Evolutionary conservation across 257 asterid species (phyloP).

Genomic region (Leptodermis oblonga): DNA sequence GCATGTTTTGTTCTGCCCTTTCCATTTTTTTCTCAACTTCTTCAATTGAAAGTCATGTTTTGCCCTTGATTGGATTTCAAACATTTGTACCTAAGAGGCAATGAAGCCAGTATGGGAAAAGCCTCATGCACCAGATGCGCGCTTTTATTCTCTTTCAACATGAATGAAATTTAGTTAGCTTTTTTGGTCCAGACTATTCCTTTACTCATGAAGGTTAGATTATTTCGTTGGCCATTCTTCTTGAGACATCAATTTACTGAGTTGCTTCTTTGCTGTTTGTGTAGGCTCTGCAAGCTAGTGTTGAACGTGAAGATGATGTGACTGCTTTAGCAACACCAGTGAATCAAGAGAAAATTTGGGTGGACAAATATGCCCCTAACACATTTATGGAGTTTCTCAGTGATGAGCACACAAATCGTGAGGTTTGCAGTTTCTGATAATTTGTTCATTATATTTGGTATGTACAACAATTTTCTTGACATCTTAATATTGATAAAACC

Average conservation of each 20-base stretch:
- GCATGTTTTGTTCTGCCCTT: too few species aligned
- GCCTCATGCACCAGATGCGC: background rate
- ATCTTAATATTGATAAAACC: background rate
- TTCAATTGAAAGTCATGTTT: background rate
- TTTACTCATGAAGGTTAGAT: background rate
- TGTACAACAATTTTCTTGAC: background rate
- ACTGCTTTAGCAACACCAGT: constrained; percentile 38
- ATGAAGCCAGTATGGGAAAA: background rate
- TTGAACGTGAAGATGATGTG: constrained; percentile 34
- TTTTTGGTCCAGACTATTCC: background rate
- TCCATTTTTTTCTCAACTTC: background rate
- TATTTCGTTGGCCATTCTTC: background rate
- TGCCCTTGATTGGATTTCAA: background rate
- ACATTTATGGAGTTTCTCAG: constrained; percentile 97
- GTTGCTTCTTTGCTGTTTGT: constrained; percentile 7
- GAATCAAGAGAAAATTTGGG: constrained; percentile 79
- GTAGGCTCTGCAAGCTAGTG: constrained; percentile 80
- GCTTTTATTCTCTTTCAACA: background rate
- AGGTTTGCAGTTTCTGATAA: constrained; percentile 42
- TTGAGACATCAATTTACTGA: background rate
- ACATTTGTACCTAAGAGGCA: background rate
- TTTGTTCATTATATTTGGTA: constrained; percentile 16
- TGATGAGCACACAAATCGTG: constrained; percentile 95
- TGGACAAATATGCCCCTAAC: constrained; percentile 92
- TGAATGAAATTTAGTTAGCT: background rate